A percentile compares a stretch with the other conserved stretches of the same genome.
Conservation (phyloP, 208 protist species). For the Leishmania arabica region DNA sequence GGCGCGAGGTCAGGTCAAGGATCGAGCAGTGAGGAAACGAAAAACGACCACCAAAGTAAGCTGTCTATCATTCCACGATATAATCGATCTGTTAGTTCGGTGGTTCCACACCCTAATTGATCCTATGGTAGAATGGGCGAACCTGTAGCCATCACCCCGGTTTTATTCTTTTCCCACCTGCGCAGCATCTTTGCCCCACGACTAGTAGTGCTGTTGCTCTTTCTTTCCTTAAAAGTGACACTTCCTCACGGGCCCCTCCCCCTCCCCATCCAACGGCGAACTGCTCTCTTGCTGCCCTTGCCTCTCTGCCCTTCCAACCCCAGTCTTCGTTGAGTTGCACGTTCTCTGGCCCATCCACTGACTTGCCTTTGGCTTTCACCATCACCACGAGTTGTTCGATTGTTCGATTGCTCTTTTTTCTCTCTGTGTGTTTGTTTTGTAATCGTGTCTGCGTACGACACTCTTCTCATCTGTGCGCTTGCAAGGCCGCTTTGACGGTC, state of each 20-base stretch:
- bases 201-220: neutral
- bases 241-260: neutral
- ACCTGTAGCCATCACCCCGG: neutral
- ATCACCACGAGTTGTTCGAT: neutral
- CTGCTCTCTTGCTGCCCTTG: neutral
- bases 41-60: neutral
- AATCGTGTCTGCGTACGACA: too few relatives aligned
- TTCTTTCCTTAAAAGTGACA: neutral
- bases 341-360: neutral
- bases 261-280: neutral
- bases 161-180: conserved; percentile 1
- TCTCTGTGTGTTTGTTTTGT: neutral
- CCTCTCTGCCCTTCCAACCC: neutral
- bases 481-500: neutral
- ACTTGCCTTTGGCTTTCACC: neutral
- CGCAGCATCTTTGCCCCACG: neutral
- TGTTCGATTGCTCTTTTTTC: neutral
- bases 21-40: too few relatives aligned
- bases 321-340: too few relatives aligned
- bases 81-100: neutral
- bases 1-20: neutral
- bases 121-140: neutral
- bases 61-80: neutral
- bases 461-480: neutral
- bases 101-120: neutral